Evolutionary conservation across 768 basidiomycete genomes (phyloP).

Genomic region (Kwoniella newhampshirensis): DNA sequence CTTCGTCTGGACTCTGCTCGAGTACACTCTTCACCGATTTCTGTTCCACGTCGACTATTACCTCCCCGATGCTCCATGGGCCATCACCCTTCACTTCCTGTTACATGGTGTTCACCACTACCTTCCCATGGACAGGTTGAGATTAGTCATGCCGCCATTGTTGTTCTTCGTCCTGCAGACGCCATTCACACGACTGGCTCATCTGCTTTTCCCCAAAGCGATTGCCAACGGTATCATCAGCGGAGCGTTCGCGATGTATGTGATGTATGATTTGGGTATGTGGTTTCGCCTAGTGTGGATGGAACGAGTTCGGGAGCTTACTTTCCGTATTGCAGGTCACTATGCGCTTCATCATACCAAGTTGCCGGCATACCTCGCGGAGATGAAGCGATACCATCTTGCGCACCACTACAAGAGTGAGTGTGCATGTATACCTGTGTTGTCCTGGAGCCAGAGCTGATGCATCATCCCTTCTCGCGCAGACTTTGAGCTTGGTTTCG

Average conservation of each 20-base stretch:
- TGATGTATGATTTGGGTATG: constrained; percentile 52
- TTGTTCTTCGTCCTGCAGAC: constrained; percentile 73
- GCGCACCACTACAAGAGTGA: constrained; percentile 91
- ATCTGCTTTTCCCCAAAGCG: constrained; percentile 74
- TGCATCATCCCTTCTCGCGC: not conserved
- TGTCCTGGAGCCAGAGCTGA: constrained; percentile 22
- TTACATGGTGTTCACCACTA: constrained; percentile 97
- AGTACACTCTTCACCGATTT: constrained; percentile 92
- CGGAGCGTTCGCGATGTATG: constrained; percentile 63
- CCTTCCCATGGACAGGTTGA: constrained; percentile 89
- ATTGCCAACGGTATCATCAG: constrained; percentile 89
- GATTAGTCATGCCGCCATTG: constrained; percentile 94
- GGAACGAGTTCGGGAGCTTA: constrained; percentile 2
- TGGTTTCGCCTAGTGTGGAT: not conserved
- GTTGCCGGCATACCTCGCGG: constrained; percentile 78
- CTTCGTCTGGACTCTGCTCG: constrained; percentile 88
- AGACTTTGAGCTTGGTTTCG: constrained; percentile 92
- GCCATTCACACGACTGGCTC: constrained; percentile 83
- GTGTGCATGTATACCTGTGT: constrained; percentile 10
- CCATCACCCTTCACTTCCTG: constrained; percentile 83
- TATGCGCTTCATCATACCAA: constrained; percentile 89
- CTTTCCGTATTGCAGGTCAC: constrained; percentile 73
- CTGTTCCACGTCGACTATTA: constrained; percentile 89
- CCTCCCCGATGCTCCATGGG: constrained; percentile 77
- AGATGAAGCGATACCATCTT: constrained; percentile 96